Evolutionary conservation across 179 eudicot genomes (phyloP).

Genomic region (Patellifolia procumbens): DNA sequence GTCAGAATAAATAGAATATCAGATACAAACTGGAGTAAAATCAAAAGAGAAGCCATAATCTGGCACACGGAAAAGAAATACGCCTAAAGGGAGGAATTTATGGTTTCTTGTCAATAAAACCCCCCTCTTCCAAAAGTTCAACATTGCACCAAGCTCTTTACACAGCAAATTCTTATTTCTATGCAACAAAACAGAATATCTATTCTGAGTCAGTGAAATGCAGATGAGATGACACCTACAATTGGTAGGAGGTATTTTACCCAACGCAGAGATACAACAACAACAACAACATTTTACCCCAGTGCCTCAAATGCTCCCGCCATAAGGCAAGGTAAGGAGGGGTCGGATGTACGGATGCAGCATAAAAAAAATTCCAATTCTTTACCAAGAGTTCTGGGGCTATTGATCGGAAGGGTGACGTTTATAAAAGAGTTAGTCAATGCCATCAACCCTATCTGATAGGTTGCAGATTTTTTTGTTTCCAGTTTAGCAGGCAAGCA

Average conservation of each 20-base stretch:
- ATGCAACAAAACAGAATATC: too few relatives aligned
- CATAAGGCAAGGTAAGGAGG: too few relatives aligned
- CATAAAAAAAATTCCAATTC: neutral
- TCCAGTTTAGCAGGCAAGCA: neutral
- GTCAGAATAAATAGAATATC: slow-evolving; percentile 14
- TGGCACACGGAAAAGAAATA: too few relatives aligned
- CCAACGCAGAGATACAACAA: too few relatives aligned
- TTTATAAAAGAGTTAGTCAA: neutral
- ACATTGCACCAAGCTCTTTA: neutral
- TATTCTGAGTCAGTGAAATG: too few relatives aligned
- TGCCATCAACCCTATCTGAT: neutral
- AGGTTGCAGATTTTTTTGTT: neutral
- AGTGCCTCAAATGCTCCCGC: too few relatives aligned
- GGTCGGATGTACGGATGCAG: neutral
- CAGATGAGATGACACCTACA: too few relatives aligned
- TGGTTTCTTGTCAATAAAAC: neutral
- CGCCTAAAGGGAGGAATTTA: neutral
- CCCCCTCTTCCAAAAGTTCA: neutral
- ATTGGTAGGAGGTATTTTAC: too few relatives aligned
- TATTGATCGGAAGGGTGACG: neutral
- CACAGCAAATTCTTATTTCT: too few relatives aligned
- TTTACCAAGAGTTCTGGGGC: neutral
- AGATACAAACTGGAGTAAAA: neutral
- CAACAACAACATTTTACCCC: too few relatives aligned
- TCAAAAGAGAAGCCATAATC: neutral